These are phyloP conservation scores for Poa pratensis DNA, from an alignment of 176 grass and related monocot species.

Conservation along the genomic window DNA sequence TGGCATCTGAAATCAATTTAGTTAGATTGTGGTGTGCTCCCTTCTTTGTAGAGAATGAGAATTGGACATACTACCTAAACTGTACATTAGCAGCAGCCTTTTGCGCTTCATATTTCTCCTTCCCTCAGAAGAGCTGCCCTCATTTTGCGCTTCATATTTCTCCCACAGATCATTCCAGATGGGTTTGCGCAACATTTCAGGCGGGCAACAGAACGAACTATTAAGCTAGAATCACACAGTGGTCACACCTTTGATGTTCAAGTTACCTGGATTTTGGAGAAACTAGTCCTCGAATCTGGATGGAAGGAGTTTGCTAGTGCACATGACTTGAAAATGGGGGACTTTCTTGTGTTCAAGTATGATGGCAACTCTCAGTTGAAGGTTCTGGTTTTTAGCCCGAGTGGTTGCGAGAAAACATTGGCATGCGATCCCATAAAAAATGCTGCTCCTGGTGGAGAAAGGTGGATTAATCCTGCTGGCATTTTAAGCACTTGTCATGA, in stretches of 20 bases:
- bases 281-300: constrained; percentile 28
- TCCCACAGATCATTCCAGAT: constrained; percentile 47
- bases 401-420: constrained; percentile 36
- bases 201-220: background rate
- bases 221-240: constrained; percentile 38
- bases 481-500: background rate
- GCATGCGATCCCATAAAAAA: background rate
- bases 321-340: constrained; percentile 40
- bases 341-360: constrained; percentile 56
- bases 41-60: background rate
- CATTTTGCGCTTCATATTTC: background rate
- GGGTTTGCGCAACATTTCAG: constrained; percentile 45
- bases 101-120: background rate
- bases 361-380: constrained; percentile 33
- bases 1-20: background rate
- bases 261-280: background rate
- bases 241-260: constrained; percentile 37
- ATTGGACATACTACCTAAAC: background rate
- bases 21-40: background rate
- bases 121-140: background rate
- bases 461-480: background rate
- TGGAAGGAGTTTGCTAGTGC: constrained; percentile 50
- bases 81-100: background rate
- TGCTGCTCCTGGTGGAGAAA: background rate
- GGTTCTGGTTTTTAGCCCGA: constrained; percentile 46